Evolutionary conservation across 2,329 filamentous ascomycete species (phyloP), one percentile per base, ranked within the genome.

Genomic region (Blastomyces percursus): DNA sequence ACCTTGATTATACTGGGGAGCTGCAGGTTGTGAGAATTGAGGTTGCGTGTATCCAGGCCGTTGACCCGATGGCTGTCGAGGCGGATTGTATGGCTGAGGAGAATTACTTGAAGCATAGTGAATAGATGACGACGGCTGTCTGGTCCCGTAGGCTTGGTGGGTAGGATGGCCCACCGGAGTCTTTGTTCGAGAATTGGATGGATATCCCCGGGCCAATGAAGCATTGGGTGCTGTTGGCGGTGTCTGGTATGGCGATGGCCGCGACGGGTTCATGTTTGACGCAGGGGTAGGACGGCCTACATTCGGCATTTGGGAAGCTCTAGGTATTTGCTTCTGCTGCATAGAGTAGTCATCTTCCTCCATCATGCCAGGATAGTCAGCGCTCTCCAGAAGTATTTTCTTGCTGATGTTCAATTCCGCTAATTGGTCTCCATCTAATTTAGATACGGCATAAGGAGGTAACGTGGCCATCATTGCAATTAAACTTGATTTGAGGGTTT

Each of bases 341-440:
- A 81, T 73, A 50, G 82, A 83, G 48, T 81, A 81, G 66, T 91
- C 88, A 67, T 96, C 91, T 68, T 93, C 90, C 68, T 95, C 91
- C 84, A 95, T 86, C 3, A 88, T 84, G 4, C 91, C 91, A 66
- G 83, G 84, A 73, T 89, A 89, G 69, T 91, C 85, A 60, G 87
- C 85, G 7, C 82, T 85, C 64, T 89, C 84, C 56, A 95, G 79
- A 64, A 90, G 77, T 24, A 96, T 82, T 71, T 86, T 90, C 55
- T 86, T 90, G 76, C 87, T 93, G 71, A 96, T 88, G 65, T 90
- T 87, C 57, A 96, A 79, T 63, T 91, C 89, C 38, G 87, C 87
- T n/a, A 96, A 77, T 72, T 91, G 89, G 71, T 95, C 88, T 11
- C 91, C 91, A 69, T 95, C 87, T 65, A 96, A 79, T 70, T 94